Base-by-base conservation (phyloP, 306 rosid species). In the Prunus fruticosa region DNA sequence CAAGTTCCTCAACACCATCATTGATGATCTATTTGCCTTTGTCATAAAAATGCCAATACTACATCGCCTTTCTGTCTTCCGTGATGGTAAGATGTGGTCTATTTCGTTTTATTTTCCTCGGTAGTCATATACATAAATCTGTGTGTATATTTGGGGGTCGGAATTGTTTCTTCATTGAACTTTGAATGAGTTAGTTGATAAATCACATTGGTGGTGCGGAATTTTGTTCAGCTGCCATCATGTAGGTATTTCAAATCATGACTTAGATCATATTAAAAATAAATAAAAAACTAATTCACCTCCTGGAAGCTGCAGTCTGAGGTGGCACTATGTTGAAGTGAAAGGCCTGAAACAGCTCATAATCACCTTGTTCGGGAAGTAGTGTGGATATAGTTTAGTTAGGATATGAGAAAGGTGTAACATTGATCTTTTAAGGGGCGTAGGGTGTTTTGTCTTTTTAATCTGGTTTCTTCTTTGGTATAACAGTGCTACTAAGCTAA, bases 1-100 rank as follows among this genome's bases (percentile, higher is more conserved):
- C 92, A 95, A 95, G 89, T 95, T 95, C 84, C 97, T 95, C 78
- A 95, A 95, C 87, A 95, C 99, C 73, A 95, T 95, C 84, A 95
- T 95, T 47, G 97, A 95, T 74, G 99, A 95, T 85, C 91, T 95
- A 51, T 95, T 95, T 81, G 99, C 99, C 75, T 95, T 95, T 58
- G 99, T 95, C 87, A 95, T 95, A 54, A 95, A 95, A 86, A 95
- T 95, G 99, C 99, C 99, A 57, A 81, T 80, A n/a, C 79, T 95
- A 22, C 99, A 95, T 84, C 93, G 99, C 25, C 96, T 95, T 52
- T 95, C 99, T 20, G 99, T 92, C 78, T 95, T 95, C 91, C 99
- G 97, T 73, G 99, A 95, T 76, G 99, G 99, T 95, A 85, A 88
- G 93, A 75, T 76, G 11, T 34, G 2, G 23, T 57, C 14, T 20